A percentile compares a stretch with the other conserved stretches of the same genome.
Evolutionary conservation across 306 rosid species (phyloP).

Genomic region (Abrus precatorius): DNA sequence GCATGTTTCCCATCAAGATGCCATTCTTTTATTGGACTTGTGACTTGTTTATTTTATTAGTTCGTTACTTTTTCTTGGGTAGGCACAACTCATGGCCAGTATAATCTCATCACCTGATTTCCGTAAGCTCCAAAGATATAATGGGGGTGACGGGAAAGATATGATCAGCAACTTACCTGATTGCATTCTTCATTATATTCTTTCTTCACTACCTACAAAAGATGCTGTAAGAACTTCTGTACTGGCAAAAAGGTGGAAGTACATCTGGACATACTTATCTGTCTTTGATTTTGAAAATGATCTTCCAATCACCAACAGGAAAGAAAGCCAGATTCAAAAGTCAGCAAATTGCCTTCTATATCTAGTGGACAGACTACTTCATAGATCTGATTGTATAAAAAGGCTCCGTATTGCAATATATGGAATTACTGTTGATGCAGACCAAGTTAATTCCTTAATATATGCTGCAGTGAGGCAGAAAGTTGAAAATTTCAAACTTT

Average conservation of each 20-base stretch:
- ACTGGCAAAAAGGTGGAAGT: slow-evolving; percentile 40
- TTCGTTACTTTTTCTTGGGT: background rate
- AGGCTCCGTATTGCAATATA: background rate
- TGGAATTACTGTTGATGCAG: background rate
- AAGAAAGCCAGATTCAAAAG: background rate
- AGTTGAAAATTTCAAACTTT: slow-evolving; percentile 23
- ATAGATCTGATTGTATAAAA: background rate
- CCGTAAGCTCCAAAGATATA: slow-evolving; percentile 7
- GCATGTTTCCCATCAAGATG: background rate
- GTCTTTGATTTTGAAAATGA: slow-evolving; percentile 3
- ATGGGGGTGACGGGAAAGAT: background rate
- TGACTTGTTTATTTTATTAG: background rate
- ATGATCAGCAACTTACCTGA: slow-evolving; percentile 43
- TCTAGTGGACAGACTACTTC: slow-evolving; percentile 26
- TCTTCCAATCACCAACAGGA: background rate
- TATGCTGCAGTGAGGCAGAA: slow-evolving; percentile 26
- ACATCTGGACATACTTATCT: slow-evolving; percentile 30
- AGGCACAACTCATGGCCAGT: slow-evolving; percentile 5
- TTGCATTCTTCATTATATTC: slow-evolving; percentile 34
- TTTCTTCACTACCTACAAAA: slow-evolving; percentile 35
- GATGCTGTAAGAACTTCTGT: slow-evolving; percentile 33
- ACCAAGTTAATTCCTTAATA: background rate
- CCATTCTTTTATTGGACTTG: background rate
- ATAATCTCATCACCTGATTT: slow-evolving; percentile 15
- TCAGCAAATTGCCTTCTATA: background rate